Evolutionary conservation across 2,329 filamentous ascomycete genomes (phyloP), one percentile per base, ranked within the genome.

Genomic region (Fusarium sp.): DNA sequence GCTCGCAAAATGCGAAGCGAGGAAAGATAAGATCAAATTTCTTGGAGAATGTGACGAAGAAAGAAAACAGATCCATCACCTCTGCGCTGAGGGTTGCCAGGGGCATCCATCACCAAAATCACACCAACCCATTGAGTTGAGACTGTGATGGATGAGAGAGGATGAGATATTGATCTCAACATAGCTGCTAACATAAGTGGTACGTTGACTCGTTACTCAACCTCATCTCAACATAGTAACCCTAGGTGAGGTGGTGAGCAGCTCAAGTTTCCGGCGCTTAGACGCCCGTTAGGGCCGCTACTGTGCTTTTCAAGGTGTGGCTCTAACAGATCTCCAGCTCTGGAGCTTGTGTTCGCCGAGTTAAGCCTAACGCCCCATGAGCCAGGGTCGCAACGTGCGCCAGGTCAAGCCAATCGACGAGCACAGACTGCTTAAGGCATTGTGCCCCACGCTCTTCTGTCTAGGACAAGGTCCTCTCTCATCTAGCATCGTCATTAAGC

Each of bases 221-320:
- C 48, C 58, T 61, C 45, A 59, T 30, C 57, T 63, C 42, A 54
- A 48, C 63, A 48, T 47, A 44, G 29, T 44, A 61, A 42, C 41
- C 32, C 47, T 34, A 44, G 25, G 34, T 25, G 48, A 64, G 37
- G 41, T 63, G 44, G 41, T 63, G 61, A 57, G 61, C 57, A 74
- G 69, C 69, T 74, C 71, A 56, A 71, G 70, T 68, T 74, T 70
- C 71, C 71, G 71, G 75, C 75, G 75, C 75, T 74, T 77, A 77
- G 64, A 58, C 60, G 67, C 62, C 69, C 67, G 67, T 57, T 56
- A 70, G 34, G 57, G 67, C 64, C 71, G 65, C 76, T 78, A 78
- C 75, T 77, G 77, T 78, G 76, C 75, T 77, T 75, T 73, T 71
- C 60, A 54, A 65, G 70, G 71, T 65, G 61, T 66, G 65, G 25